Percentiles rank a stretch among this genome's conserved stretches.
Conservation (phyloP, 2,329 filamentous ascomycete species). For the Chaetomium strumarium region DNA sequence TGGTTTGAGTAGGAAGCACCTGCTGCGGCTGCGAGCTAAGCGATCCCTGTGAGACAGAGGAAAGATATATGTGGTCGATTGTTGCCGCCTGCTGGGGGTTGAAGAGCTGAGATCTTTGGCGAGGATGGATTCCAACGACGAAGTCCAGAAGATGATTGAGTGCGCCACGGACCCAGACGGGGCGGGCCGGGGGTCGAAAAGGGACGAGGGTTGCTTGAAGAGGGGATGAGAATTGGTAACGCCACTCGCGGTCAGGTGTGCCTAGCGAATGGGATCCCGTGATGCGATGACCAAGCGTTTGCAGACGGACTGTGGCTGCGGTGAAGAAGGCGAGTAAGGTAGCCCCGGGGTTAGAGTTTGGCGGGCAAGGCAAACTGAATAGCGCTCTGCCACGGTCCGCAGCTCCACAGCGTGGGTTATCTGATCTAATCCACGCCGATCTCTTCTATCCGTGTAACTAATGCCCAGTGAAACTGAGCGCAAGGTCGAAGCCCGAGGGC, state of each 20-base stretch:
- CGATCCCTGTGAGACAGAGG: background rate
- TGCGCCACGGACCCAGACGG: conserved; percentile 12
- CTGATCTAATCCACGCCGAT: conserved; percentile 15
- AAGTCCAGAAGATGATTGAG: background rate
- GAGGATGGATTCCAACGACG: background rate
- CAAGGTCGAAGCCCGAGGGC: background rate
- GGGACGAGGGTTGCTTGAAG: background rate
- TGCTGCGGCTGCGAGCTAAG: background rate
- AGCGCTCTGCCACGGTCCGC: background rate
- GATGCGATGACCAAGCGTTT: background rate
- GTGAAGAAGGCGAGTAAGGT: background rate
- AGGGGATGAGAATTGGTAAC: conserved; percentile 1
- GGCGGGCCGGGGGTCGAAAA: background rate
- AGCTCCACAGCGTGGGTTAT: conserved; percentile 17
- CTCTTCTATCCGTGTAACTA: background rate
- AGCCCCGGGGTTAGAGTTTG: background rate
- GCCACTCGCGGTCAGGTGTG: conserved; percentile 3
- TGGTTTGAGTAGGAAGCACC: background rate
- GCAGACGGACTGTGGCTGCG: background rate
- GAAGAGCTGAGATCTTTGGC: background rate
- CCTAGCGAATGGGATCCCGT: background rate
- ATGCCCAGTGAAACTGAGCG: too few relatives aligned
- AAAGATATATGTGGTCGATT: background rate
- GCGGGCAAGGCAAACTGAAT: conserved; percentile 1
- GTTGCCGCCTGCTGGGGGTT: background rate